A percentile compares a stretch with the other conserved stretches of the same genome.
Evolutionary conservation across 176 grass and related monocot species (phyloP).

Genomic region (Aegilops sharonensis): DNA sequence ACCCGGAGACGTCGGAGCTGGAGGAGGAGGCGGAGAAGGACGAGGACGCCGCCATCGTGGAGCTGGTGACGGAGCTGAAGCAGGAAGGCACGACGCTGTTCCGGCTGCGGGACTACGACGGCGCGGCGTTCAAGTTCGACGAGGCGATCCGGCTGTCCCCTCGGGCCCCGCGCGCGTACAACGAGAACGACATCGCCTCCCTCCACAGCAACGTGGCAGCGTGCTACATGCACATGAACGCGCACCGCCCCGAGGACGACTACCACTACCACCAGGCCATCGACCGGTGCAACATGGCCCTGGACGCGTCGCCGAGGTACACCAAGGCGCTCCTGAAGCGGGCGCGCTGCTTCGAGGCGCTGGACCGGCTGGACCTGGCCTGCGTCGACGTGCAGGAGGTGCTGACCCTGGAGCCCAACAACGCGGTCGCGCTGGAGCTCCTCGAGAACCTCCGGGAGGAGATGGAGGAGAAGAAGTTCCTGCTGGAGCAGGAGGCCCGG

Average conservation of each 20-base stretch:
- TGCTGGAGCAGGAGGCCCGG: slow-evolving; percentile 20
- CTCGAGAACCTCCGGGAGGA: slow-evolving; percentile 2
- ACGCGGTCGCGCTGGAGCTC: slow-evolving; percentile 7
- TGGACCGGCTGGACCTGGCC: slow-evolving; percentile 23
- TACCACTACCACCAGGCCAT: slow-evolving; percentile 19
- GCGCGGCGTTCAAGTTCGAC: slow-evolving; percentile 21
- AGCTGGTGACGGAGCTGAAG: slow-evolving; percentile 26
- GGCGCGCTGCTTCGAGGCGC: slow-evolving; percentile 79
- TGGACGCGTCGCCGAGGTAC: slow-evolving; percentile 67
- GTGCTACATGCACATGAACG: slow-evolving; percentile 25
- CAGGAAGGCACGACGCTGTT: slow-evolving; percentile 16
- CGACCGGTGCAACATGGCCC: slow-evolving; percentile 66
- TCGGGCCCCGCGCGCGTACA: not conserved
- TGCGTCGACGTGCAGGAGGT: slow-evolving; percentile 22
- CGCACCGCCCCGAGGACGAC: not conserved
- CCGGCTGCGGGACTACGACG: slow-evolving; percentile 3
- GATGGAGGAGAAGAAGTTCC: slow-evolving; percentile 20
- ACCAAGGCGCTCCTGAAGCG: slow-evolving; percentile 88
- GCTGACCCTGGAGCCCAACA: slow-evolving; percentile 12
- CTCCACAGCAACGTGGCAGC: slow-evolving; percentile 16
- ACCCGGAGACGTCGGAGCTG: not conserved
- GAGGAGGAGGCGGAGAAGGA: not conserved
- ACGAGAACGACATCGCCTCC: slow-evolving; percentile 13
- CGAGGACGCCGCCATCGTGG: slow-evolving; percentile 7
- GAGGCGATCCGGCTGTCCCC: slow-evolving; percentile 9